phyloP scores from a whole-genome alignment of 2,329 filamentous ascomycete species.

The Camillea tinctor region DNA sequence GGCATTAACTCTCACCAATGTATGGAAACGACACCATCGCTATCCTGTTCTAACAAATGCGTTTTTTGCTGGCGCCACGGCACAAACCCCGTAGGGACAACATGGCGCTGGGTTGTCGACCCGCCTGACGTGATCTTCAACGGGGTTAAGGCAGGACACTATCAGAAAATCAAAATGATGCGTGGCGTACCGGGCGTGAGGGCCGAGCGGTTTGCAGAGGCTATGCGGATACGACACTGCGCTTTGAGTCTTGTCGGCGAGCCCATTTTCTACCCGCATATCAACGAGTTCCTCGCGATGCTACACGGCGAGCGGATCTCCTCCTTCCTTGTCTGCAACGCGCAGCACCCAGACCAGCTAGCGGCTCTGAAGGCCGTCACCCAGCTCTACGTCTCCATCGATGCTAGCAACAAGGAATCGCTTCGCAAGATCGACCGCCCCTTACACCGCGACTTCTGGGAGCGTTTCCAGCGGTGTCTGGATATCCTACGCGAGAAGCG shows the following conservation, averaged over 20 bases:
- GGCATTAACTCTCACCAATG: constrained; percentile 95
- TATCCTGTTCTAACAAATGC: constrained; percentile 97
- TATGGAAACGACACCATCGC: constrained; percentile 95
- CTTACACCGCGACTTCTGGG: constrained; percentile 95
- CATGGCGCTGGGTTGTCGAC: constrained; percentile 95
- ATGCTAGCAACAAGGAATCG: constrained; percentile 86
- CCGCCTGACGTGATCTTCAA: constrained; percentile 85
- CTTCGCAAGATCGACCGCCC: constrained; percentile 87
- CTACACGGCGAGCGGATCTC: constrained; percentile 85
- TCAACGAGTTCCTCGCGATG: constrained; percentile 85
- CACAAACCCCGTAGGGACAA: constrained; percentile 94
- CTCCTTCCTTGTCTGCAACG: constrained; percentile 94
- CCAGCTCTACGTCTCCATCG: constrained; percentile 94
- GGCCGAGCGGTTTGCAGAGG: constrained; percentile 87
- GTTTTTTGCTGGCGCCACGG: constrained; percentile 99
- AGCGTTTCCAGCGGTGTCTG: constrained; percentile 86
- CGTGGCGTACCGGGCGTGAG: constrained; percentile 89
- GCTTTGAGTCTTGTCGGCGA: constrained; percentile 90
- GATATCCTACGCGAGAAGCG: constrained; percentile 84
- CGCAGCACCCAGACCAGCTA: constrained; percentile 91
- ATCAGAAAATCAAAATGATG: constrained; percentile 97
- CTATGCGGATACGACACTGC: constrained; percentile 90
- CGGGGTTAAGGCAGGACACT: constrained; percentile 88
- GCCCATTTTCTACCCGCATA: constrained; percentile 98
- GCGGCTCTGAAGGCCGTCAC: constrained; percentile 81